Evolutionary conservation across 371 early-diverging fungal species (phyloP), one percentile per base, ranked within the genome.

Genomic region (Circinella umbellata): DNA sequence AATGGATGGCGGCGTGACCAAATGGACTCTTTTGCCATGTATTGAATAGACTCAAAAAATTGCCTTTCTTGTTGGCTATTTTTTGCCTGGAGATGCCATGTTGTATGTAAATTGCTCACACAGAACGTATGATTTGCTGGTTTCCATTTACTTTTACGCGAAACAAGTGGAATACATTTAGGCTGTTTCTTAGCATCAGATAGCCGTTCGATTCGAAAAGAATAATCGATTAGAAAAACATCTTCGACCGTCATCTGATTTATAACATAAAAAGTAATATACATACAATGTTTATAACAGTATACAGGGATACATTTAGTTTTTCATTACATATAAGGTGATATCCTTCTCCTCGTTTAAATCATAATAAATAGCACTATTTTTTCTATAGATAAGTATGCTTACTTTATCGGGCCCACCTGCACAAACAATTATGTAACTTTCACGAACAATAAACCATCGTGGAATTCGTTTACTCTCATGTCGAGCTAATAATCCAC

Each of bases 1-100:
- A 85, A 92, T 5, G 91, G 86, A 68, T 94, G 89, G 11, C n/a
- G 35, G 8, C 73, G 74, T 55, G 81, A 80, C 93, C 93, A 94
- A 4, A 80, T 71, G 4, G 82, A 84, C 9, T 73, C 61, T 14
- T 36, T 35, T 36, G 75, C 74, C 69, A 86, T 75, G 17, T 64
- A 65, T 7, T 65, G 49, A 11, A 90, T 76, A 4, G 84, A 81
- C 0, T 73, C 46, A 18, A 82, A 73, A 79, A 85, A 87, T 51
- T 87, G 85, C 39, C 70, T 80, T 61, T 86, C 87, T 34, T 82
- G 77, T 2, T 76, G 74, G 48, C 88, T 86, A 64, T 79, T 87
- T 64, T 88, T 86, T 49, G 83, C 77, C 61, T 86, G 73, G 42
- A 90, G 77, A 70, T 87, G 80, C 66, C 87, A 77, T 1, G 78